phyloP scores from a whole-genome alignment of 78 protist genomes.

The Dictyostelium purpureum region DNA sequence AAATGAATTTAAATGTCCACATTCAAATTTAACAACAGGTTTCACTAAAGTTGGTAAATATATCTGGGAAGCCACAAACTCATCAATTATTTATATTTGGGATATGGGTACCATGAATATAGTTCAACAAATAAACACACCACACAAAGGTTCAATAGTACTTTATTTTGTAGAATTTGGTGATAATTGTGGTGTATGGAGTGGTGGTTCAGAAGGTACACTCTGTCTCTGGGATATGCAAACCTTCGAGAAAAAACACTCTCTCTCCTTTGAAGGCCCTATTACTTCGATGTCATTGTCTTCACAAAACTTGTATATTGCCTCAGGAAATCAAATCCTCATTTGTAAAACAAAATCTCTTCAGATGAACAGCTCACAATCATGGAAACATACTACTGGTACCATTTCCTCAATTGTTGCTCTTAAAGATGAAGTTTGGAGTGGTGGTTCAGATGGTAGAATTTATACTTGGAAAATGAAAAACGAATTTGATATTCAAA shows the following conservation, averaged over 20 bases:
- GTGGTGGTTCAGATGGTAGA: constrained; percentile 69
- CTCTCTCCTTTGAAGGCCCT: not conserved
- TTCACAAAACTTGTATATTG: constrained; percentile 5
- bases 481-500: constrained; percentile 33
- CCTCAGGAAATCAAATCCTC: constrained; percentile 2
- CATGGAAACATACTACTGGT: constrained; percentile 64
- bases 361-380: not conserved
- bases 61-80: constrained; percentile 56
- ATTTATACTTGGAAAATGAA: constrained; percentile 61
- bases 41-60: constrained; percentile 37
- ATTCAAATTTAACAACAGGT: constrained; percentile 3
- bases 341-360: constrained; percentile 40
- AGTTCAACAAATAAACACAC: constrained; percentile 21
- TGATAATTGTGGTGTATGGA: constrained; percentile 3
- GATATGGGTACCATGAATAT: constrained; percentile 69
- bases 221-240: constrained; percentile 41
- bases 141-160: not conserved
- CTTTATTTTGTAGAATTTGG: not conserved
- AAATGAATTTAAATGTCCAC: constrained; percentile 49
- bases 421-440: constrained; percentile 62
- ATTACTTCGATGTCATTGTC: not conserved
- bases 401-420: constrained; percentile 28
- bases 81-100: constrained; percentile 25
- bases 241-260: constrained; percentile 20
- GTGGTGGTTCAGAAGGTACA: constrained; percentile 25